Percentiles rank a stretch among this genome's conserved stretches.
Conservation (phyloP, 768 basidiomycete genomes). For the Mycena rebaudengoi region DNA sequence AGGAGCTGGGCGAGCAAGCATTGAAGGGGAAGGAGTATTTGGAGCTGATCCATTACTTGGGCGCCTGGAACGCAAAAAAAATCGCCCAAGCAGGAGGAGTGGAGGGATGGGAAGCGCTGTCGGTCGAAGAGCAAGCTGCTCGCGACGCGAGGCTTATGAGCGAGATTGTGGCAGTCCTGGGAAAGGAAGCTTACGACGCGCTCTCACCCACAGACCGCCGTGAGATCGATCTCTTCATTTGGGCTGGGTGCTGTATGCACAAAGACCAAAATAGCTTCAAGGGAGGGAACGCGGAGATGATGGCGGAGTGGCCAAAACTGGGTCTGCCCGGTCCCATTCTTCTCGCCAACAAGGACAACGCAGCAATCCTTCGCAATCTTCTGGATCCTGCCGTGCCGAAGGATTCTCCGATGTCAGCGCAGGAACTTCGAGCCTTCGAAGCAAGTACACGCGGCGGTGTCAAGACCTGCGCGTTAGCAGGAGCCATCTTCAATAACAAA, state of each 20-base stretch:
- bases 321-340: slow-evolving; percentile 30
- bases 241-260: slow-evolving; percentile 49
- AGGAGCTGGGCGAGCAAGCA: slow-evolving; percentile 26
- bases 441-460: slow-evolving; percentile 26
- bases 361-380: slow-evolving; percentile 25
- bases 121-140: slow-evolving; percentile 27
- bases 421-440: slow-evolving; percentile 10
- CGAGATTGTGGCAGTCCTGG: slow-evolving; percentile 27
- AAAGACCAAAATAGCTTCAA: slow-evolving; percentile 47
- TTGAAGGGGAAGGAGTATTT: slow-evolving; percentile 10
- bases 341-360: slow-evolving; percentile 41
- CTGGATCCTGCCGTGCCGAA: background rate
- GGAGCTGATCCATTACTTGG: slow-evolving; percentile 30
- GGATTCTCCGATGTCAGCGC: background rate
- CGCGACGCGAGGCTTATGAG: slow-evolving; percentile 26
- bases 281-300: slow-evolving; percentile 38
- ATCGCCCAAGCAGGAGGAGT: slow-evolving; percentile 35
- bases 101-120: slow-evolving; percentile 32
- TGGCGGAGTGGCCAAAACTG: slow-evolving; percentile 33
- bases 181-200: slow-evolving; percentile 29
- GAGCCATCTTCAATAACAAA: slow-evolving; percentile 34
- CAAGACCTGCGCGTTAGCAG: slow-evolving; percentile 27
- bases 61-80: slow-evolving; percentile 29
- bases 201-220: slow-evolving; percentile 27
- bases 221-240: slow-evolving; percentile 39